A percentile compares a stretch with the other conserved stretches of the same genome.
Conservation (phyloP, 768 basidiomycete genomes). For the Boletus reticulatus region DNA sequence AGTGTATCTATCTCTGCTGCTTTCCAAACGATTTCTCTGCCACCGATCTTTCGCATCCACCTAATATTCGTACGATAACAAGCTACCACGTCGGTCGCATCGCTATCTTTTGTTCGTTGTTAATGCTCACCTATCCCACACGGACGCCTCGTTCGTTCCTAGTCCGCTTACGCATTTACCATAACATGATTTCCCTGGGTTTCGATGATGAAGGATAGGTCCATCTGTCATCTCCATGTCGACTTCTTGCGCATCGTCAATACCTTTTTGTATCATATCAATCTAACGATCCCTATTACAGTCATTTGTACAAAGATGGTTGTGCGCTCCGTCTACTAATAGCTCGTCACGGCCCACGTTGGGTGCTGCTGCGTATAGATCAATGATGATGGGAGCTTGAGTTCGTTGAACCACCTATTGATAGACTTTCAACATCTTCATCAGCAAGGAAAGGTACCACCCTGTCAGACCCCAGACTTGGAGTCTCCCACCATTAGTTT, state of each 20-base stretch:
- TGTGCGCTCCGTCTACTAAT: not conserved
- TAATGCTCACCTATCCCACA: conserved; percentile 27
- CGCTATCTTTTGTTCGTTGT: conserved; percentile 27
- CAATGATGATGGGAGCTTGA: not conserved
- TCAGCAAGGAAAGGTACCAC: conserved; percentile 70
- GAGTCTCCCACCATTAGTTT: conserved; percentile 46
- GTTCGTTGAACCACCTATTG: conserved; percentile 21
- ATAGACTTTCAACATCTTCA: conserved; percentile 53
- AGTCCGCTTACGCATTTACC: conserved; percentile 17
- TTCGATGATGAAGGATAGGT: conserved; percentile 8
- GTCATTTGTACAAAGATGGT: not conserved
- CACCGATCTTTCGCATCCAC: conserved; percentile 18
- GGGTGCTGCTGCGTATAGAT: not conserved
- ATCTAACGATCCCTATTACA: conserved; percentile 11
- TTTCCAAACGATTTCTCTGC: conserved; percentile 15
- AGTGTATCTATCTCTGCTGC: conserved; percentile 24
- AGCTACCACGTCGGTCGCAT: conserved; percentile 14
- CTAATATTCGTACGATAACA: conserved; percentile 22
- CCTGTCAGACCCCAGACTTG: conserved; percentile 86
- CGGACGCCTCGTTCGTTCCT: conserved; percentile 14
- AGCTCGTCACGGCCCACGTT: not conserved
- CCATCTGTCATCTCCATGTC: conserved; percentile 15
- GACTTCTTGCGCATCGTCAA: conserved; percentile 16
- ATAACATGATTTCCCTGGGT: conserved; percentile 13
- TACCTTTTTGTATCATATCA: conserved; percentile 24